A percentile compares a stretch with the other conserved stretches of the same genome.
These are phyloP conservation scores for Aureobasidium sp. DNA, from an alignment of 2,329 filamentous ascomycete species.

Conservation along the genomic window DNA sequence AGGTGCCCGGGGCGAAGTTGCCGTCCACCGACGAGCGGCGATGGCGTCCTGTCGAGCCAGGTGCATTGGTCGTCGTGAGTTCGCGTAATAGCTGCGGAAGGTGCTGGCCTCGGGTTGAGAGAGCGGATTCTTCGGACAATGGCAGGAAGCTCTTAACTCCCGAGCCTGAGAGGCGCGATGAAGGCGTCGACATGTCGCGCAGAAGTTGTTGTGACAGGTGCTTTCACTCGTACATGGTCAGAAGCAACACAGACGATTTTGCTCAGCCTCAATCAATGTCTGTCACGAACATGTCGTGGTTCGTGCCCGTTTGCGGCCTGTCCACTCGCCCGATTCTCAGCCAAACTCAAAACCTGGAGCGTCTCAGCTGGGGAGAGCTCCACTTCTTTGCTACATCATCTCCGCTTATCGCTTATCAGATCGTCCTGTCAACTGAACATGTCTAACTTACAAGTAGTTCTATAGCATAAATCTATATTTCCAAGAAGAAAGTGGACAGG, in stretches of 20 bases:
- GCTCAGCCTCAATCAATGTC: not conserved
- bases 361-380: not conserved
- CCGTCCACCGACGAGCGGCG: constrained; percentile 9
- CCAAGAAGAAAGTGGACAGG: not conserved
- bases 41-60: not conserved
- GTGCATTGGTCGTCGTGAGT: constrained; percentile 18
- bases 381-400: not conserved
- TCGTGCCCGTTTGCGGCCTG: not conserved
- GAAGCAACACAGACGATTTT: not conserved
- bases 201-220: not conserved
- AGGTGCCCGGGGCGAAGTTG: constrained; percentile 3
- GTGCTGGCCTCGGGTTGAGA: constrained; percentile 37
- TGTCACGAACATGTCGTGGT: not conserved
- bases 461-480: too few relatives aligned
- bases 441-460: too few relatives aligned
- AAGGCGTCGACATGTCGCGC: constrained; percentile 1
- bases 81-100: constrained; percentile 27
- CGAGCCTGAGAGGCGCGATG: constrained; percentile 7
- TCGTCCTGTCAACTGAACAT: not conserved
- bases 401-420: constrained; percentile 3
- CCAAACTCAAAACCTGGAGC: not conserved
- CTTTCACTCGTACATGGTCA: not conserved
- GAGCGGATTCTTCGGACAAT: constrained; percentile 28
- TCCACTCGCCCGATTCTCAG: not conserved
- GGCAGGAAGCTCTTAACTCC: constrained; percentile 34